These are phyloP conservation scores for Penicillium hordei DNA, from an alignment of 2,329 filamentous ascomycete species.

Conservation along the genomic window DNA sequence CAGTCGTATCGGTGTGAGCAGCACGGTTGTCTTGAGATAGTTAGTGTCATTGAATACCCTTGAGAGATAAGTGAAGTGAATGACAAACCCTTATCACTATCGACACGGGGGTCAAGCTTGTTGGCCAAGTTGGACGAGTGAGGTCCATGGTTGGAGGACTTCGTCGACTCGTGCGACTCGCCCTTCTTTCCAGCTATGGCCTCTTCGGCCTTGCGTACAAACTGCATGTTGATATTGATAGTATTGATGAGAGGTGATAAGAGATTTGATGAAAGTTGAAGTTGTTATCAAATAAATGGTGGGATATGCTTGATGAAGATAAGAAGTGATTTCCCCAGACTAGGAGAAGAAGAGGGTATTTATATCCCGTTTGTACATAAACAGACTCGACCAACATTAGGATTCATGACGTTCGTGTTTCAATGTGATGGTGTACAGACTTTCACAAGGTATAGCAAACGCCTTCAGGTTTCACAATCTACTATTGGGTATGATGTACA, in stretches of 20 bases:
- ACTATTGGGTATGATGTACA: neutral
- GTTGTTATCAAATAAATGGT: neutral
- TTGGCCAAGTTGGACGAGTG: conserved; percentile 19
- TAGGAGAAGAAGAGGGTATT: neutral
- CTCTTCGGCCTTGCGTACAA: conserved; percentile 49
- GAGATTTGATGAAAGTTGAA: neutral
- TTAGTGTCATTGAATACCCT: neutral
- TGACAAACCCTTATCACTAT: conserved; percentile 18
- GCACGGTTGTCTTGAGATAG: conserved; percentile 6
- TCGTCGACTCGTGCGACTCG: conserved; percentile 10
- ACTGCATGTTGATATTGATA: conserved; percentile 2
- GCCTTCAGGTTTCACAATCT: neutral
- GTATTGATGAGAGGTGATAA: neutral
- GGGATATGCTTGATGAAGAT: neutral
- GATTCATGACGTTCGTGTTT: neutral
- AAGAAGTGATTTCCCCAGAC: neutral
- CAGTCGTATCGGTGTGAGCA: conserved; percentile 3
- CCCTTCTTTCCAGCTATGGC: conserved; percentile 35
- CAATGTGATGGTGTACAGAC: neutral
- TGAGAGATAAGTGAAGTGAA: neutral
- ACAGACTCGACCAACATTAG: neutral
- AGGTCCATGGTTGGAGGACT: conserved; percentile 17
- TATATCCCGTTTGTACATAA: neutral
- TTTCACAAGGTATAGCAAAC: neutral
- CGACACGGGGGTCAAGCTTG: conserved; percentile 23